Evolutionary conservation across 345 rosid genomes (phyloP), one percentile per base, ranked within the genome.

Genomic region (Kernera saxatilis): DNA sequence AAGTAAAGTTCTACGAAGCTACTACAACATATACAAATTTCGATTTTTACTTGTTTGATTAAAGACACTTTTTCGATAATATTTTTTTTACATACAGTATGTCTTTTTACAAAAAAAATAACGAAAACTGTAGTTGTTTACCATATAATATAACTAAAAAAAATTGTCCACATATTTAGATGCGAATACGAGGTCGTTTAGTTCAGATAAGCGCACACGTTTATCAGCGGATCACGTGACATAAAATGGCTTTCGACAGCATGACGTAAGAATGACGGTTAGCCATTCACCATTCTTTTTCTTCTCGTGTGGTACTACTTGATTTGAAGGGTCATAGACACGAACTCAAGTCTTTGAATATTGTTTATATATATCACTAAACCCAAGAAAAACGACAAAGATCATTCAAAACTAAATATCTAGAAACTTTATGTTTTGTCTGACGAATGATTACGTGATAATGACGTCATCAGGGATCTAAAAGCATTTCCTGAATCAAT

Each of bases 401-500:
- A 45, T 11, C 0, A 11, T 11, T n/a, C 22, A 35, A 44, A 39
- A 22, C 36, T 29, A n/a, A n/a, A n/a, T n/a, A n/a, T 52, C 29
- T 35, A 21, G 30, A 72, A 54, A 43, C 54, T 30, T 11, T 3
- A 8, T 26, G 23, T 25, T 26, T 27, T 40, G 40, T 32, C 46
- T 72, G 70, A 54, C 77, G 57, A 72, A 10, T 64, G 50, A 26
- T 64, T 35, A 55, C 77, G 15, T 43, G 14, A 53, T 0, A 41
- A 25, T 72, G 71, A 45, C 33, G 37, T 56, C 23, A 64, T n/a
- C 46, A 26, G 3, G 1, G 23, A 44, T 32, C 10, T 61, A 5
- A n/a, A 8, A 48, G 5, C 13, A 11, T 46, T 14, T 7, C 25
- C 14, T 37, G 14, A 21, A 5, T 13, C 21, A 35, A 35, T 6